Evolutionary conservation across 257 asterid genomes (phyloP).

Genomic region (Jacaranda mimosifolia): DNA sequence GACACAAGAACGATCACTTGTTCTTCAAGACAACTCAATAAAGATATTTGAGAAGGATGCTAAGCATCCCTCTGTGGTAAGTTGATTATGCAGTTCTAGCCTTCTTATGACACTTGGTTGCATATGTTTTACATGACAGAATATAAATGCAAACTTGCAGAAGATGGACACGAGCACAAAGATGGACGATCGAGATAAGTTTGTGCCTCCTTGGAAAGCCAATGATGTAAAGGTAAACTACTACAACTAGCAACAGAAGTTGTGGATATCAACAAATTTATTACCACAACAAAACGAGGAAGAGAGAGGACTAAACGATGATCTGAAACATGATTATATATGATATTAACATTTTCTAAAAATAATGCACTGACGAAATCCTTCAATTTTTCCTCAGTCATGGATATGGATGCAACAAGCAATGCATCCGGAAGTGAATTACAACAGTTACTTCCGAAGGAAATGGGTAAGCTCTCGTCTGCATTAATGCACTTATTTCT

Average conservation of each 20-base stretch:
- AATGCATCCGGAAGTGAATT: conserved; percentile 95
- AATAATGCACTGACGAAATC: conserved; percentile 8
- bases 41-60: conserved; percentile 46
- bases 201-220: conserved; percentile 82
- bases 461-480: conserved; percentile 72
- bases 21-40: conserved; percentile 57
- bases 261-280: not conserved
- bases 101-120: not conserved
- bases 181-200: conserved; percentile 65
- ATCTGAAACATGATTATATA: too few relatives aligned
- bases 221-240: conserved; percentile 77
- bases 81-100: conserved; percentile 22
- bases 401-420: conserved; percentile 99
- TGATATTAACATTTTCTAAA: not conserved
- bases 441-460: conserved; percentile 73
- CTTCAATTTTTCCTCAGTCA: conserved; percentile 54
- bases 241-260: not conserved
- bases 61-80: conserved; percentile 59
- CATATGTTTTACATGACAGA: conserved; percentile 6
- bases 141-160: conserved; percentile 49
- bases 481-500: not conserved
- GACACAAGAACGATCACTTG: conserved; percentile 56
- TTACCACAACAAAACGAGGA: not conserved
- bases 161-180: conserved; percentile 55
- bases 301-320: too few relatives aligned